Conservation (phyloP, 2,329 filamentous ascomycete genomes). For the Cladosporium sp. region DNA sequence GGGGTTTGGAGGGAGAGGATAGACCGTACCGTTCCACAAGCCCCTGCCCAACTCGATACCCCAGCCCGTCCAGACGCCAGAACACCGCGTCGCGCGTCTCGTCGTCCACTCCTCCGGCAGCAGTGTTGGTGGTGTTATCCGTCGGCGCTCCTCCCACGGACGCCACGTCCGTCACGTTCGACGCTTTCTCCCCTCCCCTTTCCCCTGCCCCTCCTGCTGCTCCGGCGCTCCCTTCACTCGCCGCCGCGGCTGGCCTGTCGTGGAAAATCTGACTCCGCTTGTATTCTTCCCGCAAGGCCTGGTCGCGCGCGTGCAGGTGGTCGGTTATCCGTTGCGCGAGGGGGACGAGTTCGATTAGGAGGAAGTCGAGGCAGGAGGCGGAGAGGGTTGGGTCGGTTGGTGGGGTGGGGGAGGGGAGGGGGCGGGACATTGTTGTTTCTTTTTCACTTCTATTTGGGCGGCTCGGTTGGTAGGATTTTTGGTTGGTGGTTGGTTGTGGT, state of each 20-base stretch:
- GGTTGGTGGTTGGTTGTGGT: neutral
- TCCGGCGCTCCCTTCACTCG: neutral
- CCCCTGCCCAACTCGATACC: conserved; percentile 89
- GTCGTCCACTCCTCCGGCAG: conserved; percentile 52
- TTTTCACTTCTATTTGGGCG: neutral
- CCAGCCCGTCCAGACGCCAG: conserved; percentile 75
- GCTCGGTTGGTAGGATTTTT: neutral
- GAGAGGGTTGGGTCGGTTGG: conserved; percentile 46
- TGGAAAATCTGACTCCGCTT: conserved; percentile 26
- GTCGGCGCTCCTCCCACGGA: conserved; percentile 8
- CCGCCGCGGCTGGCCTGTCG: neutral
- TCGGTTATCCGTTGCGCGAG: conserved; percentile 83
- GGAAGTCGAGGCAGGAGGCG: conserved; percentile 84
- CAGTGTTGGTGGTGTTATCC: conserved; percentile 4
- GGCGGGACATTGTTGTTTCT: conserved; percentile 3
- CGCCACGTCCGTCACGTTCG: neutral
- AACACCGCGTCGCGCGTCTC: conserved; percentile 82
- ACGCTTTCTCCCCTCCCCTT: neutral
- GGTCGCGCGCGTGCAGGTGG: conserved; percentile 57
- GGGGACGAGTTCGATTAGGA: conserved; percentile 94
- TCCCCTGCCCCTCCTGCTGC: neutral
- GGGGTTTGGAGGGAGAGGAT: too few species aligned
- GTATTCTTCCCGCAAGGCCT: conserved; percentile 35
- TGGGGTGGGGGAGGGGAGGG: neutral
- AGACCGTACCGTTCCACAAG: conserved; percentile 84